Conservation (phyloP, 208 protist genomes). For the Trypanosomatidae sp. region DNA sequence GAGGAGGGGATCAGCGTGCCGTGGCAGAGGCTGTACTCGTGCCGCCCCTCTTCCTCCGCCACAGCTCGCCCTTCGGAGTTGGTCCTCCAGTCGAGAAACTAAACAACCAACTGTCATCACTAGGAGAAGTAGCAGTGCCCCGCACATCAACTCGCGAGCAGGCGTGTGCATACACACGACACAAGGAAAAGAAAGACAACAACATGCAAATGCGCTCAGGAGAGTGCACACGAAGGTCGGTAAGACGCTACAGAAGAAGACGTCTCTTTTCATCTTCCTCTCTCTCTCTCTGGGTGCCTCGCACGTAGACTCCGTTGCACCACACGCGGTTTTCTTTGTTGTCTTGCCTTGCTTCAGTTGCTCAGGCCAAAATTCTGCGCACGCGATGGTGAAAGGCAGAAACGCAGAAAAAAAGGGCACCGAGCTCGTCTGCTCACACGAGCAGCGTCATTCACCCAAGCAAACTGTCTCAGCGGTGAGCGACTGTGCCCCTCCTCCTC, state of each 20-base stretch:
- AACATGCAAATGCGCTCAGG: background rate
- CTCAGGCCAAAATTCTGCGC: background rate
- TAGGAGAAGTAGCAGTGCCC: background rate
- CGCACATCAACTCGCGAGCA: background rate
- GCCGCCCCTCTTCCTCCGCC: background rate
- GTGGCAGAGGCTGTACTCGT: background rate
- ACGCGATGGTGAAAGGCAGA: background rate
- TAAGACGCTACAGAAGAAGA: background rate
- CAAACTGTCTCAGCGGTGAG: background rate
- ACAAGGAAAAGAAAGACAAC: constrained; percentile 8
- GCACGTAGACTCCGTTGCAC: background rate
- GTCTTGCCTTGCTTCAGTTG: background rate
- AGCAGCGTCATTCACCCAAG: background rate
- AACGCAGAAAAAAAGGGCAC: background rate
- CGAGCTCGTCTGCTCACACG: background rate
- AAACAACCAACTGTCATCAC: background rate
- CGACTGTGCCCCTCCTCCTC: no score
- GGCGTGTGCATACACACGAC: background rate
- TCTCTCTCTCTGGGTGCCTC: background rate
- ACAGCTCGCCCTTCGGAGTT: background rate
- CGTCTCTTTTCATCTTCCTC: background rate
- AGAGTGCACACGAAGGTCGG: background rate
- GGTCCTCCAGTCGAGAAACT: background rate
- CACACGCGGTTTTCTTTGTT: background rate
- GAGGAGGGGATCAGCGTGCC: background rate